phyloP scores from a whole-genome alignment of 2,329 filamentous ascomycete genomes.

The Herpotrichia juniperi region DNA sequence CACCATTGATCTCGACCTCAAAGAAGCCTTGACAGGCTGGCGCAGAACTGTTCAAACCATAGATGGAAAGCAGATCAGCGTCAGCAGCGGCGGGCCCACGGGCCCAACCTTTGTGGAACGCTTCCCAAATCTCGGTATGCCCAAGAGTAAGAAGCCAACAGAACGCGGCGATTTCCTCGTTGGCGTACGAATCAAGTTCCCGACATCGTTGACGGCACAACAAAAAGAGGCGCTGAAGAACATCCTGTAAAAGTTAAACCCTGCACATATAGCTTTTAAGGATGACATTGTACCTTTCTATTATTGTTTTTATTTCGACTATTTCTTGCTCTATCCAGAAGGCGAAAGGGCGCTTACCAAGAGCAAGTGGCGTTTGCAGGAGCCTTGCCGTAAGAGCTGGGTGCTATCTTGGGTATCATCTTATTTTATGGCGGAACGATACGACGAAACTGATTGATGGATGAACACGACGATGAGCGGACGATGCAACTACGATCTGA shows the following conservation, averaged over 20 bases:
- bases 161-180: constrained; percentile 88
- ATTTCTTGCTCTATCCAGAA: background rate
- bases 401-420: background rate
- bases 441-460: background rate
- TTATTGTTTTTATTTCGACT: constrained; percentile 6
- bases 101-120: constrained; percentile 80
- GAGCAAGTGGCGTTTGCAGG: constrained; percentile 1
- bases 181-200: constrained; percentile 92
- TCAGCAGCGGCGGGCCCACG: constrained; percentile 84
- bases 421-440: background rate
- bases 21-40: constrained; percentile 96
- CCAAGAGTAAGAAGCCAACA: constrained; percentile 84
- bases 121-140: constrained; percentile 91
- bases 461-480: background rate
- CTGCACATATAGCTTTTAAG: background rate
- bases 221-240: constrained; percentile 85
- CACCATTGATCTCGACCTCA: constrained; percentile 81
- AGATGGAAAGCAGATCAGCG: constrained; percentile 81
- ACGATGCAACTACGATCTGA: constrained; percentile 2
- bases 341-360: constrained; percentile 2
- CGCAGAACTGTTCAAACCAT: constrained; percentile 90
- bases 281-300: constrained; percentile 6
- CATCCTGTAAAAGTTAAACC: constrained; percentile 63
- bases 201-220: constrained; percentile 71
- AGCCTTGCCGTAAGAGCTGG: background rate